phyloP scores from a whole-genome alignment of 2,329 filamentous ascomycete species.

The Juglanconis sp. region DNA sequence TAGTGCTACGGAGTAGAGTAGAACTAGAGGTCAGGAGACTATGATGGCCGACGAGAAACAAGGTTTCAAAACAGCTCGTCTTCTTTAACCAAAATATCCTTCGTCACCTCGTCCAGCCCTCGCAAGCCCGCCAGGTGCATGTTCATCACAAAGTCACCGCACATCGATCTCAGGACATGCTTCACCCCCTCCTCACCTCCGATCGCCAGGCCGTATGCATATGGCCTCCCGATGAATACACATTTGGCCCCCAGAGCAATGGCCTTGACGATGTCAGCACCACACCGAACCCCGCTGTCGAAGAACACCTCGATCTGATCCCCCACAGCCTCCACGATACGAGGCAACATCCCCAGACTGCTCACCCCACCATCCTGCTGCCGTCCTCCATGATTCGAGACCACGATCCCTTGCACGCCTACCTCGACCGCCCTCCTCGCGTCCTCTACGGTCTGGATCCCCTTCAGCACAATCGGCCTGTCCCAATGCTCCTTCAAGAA shows the following conservation, averaged over 20 bases:
- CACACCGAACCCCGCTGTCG: conserved; percentile 63
- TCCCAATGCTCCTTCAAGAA: conserved; percentile 61
- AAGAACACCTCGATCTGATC: conserved; percentile 58
- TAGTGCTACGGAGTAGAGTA: background rate
- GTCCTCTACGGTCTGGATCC: conserved; percentile 65
- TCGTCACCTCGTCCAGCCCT: conserved; percentile 8
- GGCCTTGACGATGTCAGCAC: conserved; percentile 66
- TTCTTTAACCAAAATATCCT: conserved; percentile 11
- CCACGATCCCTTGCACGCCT: conserved; percentile 64
- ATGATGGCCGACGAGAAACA: background rate
- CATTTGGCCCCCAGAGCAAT: conserved; percentile 62
- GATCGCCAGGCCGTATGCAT: conserved; percentile 15
- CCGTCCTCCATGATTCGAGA: conserved; percentile 67
- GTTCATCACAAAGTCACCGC: conserved; percentile 14
- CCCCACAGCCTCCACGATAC: conserved; percentile 49
- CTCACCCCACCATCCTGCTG: conserved; percentile 17
- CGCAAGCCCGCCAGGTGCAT: conserved; percentile 13
- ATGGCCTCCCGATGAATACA: conserved; percentile 55
- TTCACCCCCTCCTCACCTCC: conserved; percentile 15
- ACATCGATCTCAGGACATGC: conserved; percentile 14
- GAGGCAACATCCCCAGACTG: conserved; percentile 12
- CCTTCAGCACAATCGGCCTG: conserved; percentile 62
- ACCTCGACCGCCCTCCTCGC: conserved; percentile 56
- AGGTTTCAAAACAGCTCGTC: background rate
- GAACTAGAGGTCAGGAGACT: background rate